Percentiles rank a stretch among this genome's conserved stretches.
phyloP scores from a whole-genome alignment of 805 yeast genomes.

The Schizosaccharomyces pombe region DNA sequence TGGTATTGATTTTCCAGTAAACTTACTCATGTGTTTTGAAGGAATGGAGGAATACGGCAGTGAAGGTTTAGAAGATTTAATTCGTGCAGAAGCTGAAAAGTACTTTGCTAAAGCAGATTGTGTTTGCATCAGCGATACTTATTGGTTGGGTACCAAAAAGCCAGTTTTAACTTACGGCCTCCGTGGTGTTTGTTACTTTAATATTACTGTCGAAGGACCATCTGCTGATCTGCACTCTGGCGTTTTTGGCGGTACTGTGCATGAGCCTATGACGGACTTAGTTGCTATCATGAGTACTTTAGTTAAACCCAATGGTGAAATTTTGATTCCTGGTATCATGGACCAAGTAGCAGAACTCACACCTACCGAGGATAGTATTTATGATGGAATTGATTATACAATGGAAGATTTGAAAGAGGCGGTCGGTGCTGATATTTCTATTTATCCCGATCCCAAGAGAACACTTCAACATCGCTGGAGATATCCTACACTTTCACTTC shows the following conservation, averaged over 20 bases:
- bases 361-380: slow-evolving; percentile 46
- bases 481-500: slow-evolving; percentile 83
- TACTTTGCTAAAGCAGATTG: slow-evolving; percentile 82
- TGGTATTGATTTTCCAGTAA: slow-evolving; percentile 77
- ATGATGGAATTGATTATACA: slow-evolving; percentile 67
- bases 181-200: slow-evolving; percentile 89
- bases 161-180: slow-evolving; percentile 95
- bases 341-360: slow-evolving; percentile 93
- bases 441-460: slow-evolving; percentile 53
- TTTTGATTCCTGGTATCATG: slow-evolving; percentile 62
- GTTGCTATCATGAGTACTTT: slow-evolving; percentile 50
- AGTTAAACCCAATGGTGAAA: slow-evolving; percentile 64
- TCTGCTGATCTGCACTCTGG: slow-evolving; percentile 95
- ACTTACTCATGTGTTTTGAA: slow-evolving; percentile 78
- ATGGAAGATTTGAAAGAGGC: slow-evolving; percentile 70
- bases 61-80: slow-evolving; percentile 64
- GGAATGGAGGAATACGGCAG: slow-evolving; percentile 99
- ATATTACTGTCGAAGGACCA: slow-evolving; percentile 64
- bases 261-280: slow-evolving; percentile 92
- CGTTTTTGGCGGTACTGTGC: slow-evolving; percentile 87
- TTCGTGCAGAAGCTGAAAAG: slow-evolving; percentile 48
- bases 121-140: slow-evolving; percentile 88
- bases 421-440: slow-evolving; percentile 64
- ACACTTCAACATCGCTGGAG: slow-evolving; percentile 98
- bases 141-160: slow-evolving; percentile 92